Base-by-base conservation (phyloP, 805 yeast genomes). In the Barnettozyma wickerhamii region DNA sequence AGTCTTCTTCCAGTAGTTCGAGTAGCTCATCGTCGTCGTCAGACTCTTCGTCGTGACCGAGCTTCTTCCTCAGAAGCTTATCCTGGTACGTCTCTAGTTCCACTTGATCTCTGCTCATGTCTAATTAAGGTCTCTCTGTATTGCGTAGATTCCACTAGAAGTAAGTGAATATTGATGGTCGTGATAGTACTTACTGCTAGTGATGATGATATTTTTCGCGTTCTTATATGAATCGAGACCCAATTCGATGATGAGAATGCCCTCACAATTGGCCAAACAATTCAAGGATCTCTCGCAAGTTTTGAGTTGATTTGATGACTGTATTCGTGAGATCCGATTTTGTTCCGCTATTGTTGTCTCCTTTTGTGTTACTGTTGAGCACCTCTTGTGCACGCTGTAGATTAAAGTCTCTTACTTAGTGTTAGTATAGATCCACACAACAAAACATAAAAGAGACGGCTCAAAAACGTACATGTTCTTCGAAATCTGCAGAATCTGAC, bases 1-100 rank as follows among this genome's bases (percentile, higher is more conserved):
- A 33, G 17, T 66, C 75, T 30, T 79, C 77, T 30, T 75, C 82
- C 29, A 77, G 56, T 24, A 75, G 68, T 24, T 70, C 75, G 19
- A 77, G 61, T 17, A 68, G 41, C 12, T 65, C 73, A 42, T 67
- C 72, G 7, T 72, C 62, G 26, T 66, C 68, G 4, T 55, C 54
- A 14, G 59, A 59, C 5, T 46, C 48, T 4, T 45, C 50, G 10
- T 55, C 53, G 24, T 52, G 37, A 1, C 57, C 55, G 9, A 47
- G 44, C 3, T 48, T 45, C 30, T 43, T 41, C 26, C 45, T 44
- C 13, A 56, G 47, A 5, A 65, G 54, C 13, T 68, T 51, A 10
- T 71, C 70, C 48, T 73, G 77, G 55, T 71, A 75, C 46, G 55
- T 58, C 37, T 74, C 78, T 14, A 72, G 19, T 6, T 47, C 40